Conservation (phyloP, 1,284 basidiomycete species). For the Heliocybe sulcata region DNA sequence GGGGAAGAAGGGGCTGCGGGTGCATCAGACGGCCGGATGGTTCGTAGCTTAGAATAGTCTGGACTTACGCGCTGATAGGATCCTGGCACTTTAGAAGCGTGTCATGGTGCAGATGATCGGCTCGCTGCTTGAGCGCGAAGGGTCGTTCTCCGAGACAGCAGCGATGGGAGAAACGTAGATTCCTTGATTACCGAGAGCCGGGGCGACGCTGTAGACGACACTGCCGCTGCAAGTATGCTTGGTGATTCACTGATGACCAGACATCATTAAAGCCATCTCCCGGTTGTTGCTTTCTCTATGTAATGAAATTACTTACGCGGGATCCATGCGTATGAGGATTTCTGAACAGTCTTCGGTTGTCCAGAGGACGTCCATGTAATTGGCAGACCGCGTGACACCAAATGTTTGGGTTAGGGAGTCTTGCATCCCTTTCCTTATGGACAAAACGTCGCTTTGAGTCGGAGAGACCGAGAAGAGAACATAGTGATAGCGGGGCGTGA, state of each 20-base stretch:
- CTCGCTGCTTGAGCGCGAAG: not conserved
- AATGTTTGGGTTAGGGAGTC: not conserved
- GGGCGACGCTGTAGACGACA: constrained; percentile 20
- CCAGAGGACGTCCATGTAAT: not conserved
- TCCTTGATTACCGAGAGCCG: constrained; percentile 27
- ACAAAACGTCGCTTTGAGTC: not conserved
- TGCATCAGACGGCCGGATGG: not conserved
- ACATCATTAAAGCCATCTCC: not conserved
- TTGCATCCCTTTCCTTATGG: constrained; percentile 1
- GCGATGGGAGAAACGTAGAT: constrained; percentile 34
- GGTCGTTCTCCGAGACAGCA: constrained; percentile 15
- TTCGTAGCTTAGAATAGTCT: too few relatives aligned
- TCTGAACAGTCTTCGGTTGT: not conserved
- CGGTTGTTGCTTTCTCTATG: not conserved
- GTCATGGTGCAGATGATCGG: too few relatives aligned
- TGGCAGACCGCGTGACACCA: not conserved
- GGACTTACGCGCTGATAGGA: too few relatives aligned
- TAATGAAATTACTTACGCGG: not conserved
- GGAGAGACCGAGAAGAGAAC: not conserved
- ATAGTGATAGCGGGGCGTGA: not conserved
- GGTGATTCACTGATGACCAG: constrained; percentile 25
- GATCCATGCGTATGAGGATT: not conserved
- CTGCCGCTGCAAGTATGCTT: constrained; percentile 30
- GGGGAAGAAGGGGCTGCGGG: not conserved
- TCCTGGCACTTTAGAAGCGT: too few relatives aligned